Evolutionary conservation across 1,284 basidiomycete species (phyloP).

Genomic region (Ustilago hordei): DNA sequence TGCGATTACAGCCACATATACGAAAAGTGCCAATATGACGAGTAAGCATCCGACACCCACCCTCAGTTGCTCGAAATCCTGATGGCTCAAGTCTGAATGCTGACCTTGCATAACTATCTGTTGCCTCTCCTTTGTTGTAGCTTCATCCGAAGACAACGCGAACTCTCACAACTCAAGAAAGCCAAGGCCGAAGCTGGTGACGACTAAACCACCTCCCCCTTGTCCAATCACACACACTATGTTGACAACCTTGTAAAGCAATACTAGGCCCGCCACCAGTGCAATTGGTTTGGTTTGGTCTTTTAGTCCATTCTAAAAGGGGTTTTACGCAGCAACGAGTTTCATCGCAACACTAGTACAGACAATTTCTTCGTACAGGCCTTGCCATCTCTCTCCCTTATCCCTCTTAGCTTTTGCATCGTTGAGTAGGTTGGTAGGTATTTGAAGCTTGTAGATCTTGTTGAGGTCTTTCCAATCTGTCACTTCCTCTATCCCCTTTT

Average conservation of each 20-base stretch:
- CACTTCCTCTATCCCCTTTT: neutral
- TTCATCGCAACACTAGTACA: conserved; percentile 55
- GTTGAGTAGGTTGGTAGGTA: conserved; percentile 22
- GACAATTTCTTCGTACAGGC: conserved; percentile 40
- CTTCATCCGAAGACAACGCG: conserved; percentile 59
- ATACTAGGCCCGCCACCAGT: neutral
- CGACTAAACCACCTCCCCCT: conserved; percentile 15
- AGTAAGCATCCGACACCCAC: conserved; percentile 46
- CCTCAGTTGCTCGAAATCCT: too few species aligned
- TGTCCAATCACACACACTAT: neutral
- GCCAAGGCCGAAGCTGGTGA: conserved; percentile 32
- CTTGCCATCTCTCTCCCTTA: conserved; percentile 8
- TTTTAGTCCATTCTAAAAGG: too few species aligned
- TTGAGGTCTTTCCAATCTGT: conserved; percentile 56
- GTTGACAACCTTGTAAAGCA: neutral
- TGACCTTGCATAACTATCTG: neutral
- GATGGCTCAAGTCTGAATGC: neutral
- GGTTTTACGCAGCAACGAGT: conserved; percentile 36
- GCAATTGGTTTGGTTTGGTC: too few species aligned
- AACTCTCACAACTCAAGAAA: conserved; percentile 55
- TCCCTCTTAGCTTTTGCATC: neutral
- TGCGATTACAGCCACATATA: conserved; percentile 59
- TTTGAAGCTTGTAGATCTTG: conserved; percentile 54
- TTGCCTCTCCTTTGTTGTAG: conserved; percentile 15
- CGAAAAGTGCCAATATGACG: conserved; percentile 67